Base-by-base conservation (phyloP, 2,329 filamentous ascomycete species). In the Nemania sp. region DNA sequence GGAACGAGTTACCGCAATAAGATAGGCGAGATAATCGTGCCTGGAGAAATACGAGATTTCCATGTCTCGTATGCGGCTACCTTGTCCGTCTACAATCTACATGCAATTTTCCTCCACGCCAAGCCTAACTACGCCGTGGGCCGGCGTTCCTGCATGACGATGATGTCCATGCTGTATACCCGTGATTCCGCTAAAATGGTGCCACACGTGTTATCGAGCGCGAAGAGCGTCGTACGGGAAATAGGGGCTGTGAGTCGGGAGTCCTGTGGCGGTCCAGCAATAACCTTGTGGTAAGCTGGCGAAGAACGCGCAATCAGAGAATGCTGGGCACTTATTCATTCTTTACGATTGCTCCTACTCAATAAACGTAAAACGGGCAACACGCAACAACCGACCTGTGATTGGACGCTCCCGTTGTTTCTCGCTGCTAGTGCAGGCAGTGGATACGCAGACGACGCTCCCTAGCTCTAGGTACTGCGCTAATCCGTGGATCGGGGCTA, bases 31-130 rank as follows among this genome's bases (percentile, higher is more conserved):
- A 37, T 28, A 37, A 30, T 24, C 23, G 41, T 45, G 36, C 42
- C 51, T 39, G 22, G 42, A 28, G 9, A 20, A 57, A 59, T 59
- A 59, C 57, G 57, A 59, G 57, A 43, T 60, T 19, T 33, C 11
- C n/a, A 53, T 15, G 24, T 49, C 52, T 52, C 52, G 47, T 52
- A 56, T 49, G 49, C 20, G 28, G 28, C 28, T 31, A n/a, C n/a
- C n/a, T n/a, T 33, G 9, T 6, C 11, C 30, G 30, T 28, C 6
- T n/a, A n/a, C n/a, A n/a, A n/a, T n/a, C 33, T 48, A 49, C 53
- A 54, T 59, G 56, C 50, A 52, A 42, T 34, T 52, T 44, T 52
- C 49, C 54, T 45, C 49, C 56, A 49, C 46, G 53, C 56, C 53
- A 57, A 59, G 56, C 24, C 39, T 34, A 41, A 31, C 39, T 46